phyloP scores from a whole-genome alignment of 768 basidiomycete genomes.

The Mycena vitilis region DNA sequence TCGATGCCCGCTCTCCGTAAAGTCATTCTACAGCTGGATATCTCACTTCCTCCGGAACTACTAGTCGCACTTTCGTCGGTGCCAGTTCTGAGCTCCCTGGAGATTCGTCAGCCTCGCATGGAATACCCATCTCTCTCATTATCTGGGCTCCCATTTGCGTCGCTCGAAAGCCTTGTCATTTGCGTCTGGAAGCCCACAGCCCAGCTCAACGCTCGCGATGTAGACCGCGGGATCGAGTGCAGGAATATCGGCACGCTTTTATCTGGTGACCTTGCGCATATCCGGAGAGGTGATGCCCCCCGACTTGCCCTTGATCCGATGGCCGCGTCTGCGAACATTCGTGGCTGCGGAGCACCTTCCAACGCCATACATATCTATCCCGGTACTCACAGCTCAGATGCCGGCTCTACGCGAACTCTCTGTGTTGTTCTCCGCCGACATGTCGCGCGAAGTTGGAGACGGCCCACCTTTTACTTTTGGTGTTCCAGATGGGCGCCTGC shows the following conservation, averaged over 20 bases:
- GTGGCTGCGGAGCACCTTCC: conserved; percentile 18
- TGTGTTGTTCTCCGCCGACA: conserved; percentile 1
- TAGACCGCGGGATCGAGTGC: not conserved
- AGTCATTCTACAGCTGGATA: not conserved
- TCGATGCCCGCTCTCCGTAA: not conserved
- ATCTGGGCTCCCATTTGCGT: not conserved
- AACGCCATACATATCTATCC: conserved; percentile 10
- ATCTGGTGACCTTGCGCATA: not conserved
- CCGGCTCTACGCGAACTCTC: not conserved
- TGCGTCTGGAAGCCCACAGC: not conserved
- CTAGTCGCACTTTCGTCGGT: not conserved
- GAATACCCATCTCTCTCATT: not conserved
- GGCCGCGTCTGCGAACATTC: conserved; percentile 9
- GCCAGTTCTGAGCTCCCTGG: not conserved
- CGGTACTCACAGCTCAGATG: not conserved
- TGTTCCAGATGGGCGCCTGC: not conserved
- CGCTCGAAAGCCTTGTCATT: not conserved
- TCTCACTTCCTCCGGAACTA: not conserved
- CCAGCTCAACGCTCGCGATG: not conserved
- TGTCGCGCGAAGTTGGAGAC: not conserved
- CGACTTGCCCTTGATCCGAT: not conserved
- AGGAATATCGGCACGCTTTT: conserved; percentile 3
- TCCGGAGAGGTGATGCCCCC: conserved; percentile 5
- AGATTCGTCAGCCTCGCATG: conserved; percentile 4
- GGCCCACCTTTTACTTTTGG: conserved; percentile 7